Conservation (phyloP, 352 stramenopile genomes). For the Phytophthora fragariaefolia region DNA sequence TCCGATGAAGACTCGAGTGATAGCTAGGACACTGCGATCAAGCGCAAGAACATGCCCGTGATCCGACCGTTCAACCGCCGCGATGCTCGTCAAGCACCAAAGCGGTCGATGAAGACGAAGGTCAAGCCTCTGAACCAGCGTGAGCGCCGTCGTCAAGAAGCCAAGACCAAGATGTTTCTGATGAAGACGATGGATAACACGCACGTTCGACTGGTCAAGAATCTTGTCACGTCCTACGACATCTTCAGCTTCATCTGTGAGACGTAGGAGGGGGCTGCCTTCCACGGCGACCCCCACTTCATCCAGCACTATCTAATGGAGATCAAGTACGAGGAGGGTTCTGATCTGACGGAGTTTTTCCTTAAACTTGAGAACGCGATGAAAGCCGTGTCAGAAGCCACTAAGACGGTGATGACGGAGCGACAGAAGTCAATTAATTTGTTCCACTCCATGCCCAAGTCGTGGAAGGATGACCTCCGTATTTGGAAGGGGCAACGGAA, state of each 20-base stretch:
- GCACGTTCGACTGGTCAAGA: slow-evolving; percentile 20
- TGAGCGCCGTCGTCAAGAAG: slow-evolving; percentile 7
- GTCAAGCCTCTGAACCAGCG: background rate
- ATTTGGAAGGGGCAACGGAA: slow-evolving; percentile 2
- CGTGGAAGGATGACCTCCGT: background rate
- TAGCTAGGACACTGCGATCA: background rate
- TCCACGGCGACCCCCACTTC: background rate
- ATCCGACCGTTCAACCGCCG: background rate
- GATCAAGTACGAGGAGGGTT: background rate
- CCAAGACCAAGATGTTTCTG: slow-evolving; percentile 22
- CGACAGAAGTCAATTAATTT: slow-evolving; percentile 3
- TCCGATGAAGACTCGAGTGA: background rate
- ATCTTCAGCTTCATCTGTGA: background rate
- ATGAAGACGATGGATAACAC: slow-evolving; percentile 38
- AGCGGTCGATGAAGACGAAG: slow-evolving; percentile 1
- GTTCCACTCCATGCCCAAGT: background rate
- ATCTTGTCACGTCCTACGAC: slow-evolving; percentile 4
- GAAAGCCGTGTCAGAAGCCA: background rate
- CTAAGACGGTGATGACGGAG: background rate
- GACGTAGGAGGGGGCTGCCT: background rate
- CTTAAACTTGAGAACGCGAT: background rate
- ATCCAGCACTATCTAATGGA: slow-evolving; percentile 1
- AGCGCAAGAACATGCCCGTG: background rate
- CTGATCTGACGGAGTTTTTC: background rate
- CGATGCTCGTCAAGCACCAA: background rate